Evolutionary conservation across 2,329 filamentous ascomycete species (phyloP), one percentile per base, ranked within the genome.

Genomic region (Chalaropsis ovoidea): DNA sequence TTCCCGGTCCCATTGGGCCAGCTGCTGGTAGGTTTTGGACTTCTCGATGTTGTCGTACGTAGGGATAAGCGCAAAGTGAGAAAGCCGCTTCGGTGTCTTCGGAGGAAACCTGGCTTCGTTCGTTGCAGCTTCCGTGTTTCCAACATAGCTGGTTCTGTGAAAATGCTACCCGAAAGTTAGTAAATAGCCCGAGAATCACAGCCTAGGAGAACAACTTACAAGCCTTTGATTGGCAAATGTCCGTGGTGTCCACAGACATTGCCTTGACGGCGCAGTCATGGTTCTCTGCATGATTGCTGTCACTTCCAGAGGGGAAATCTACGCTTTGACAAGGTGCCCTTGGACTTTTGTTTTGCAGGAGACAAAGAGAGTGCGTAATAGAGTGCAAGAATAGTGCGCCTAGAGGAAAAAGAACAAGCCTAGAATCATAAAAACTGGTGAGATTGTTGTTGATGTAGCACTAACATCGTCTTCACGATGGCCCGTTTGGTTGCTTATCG

Each of bases 1-100:
- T 15, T 66, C 61, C 6, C 5, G 24, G 17, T 61, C 64, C 67
- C 67, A 68, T 47, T 66, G 35, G 15, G 31, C 31, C 4, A 66
- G 45, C 7, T 42, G 22, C 19, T 24, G 52, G 61, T 63, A 63
- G 15, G 52, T 31, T 31, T 31, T 41, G 2, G 41, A 60, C 49
- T 24, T 24, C n/a, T 24, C 31, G 42, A 49, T 62, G 45, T 62
- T 41, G 0, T n/a, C 4, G 8, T 58, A 58, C 4, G 24, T 58
- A n/a, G 54, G 54, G n/a, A 58, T 22, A 31, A 58, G 7, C 15
- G 13, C 3, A 58, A 52, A 7, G 47, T 52, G 47, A 24, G 47
- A 13, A 52, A 52, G 47, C 47, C 27, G 24, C 10, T 52, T 52
- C 24, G 5, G 3, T 10, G 4, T 6, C 35, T 10, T 39, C 5